Conservation (phyloP, 768 basidiomycete species). For the Heimioporus sp. region DNA sequence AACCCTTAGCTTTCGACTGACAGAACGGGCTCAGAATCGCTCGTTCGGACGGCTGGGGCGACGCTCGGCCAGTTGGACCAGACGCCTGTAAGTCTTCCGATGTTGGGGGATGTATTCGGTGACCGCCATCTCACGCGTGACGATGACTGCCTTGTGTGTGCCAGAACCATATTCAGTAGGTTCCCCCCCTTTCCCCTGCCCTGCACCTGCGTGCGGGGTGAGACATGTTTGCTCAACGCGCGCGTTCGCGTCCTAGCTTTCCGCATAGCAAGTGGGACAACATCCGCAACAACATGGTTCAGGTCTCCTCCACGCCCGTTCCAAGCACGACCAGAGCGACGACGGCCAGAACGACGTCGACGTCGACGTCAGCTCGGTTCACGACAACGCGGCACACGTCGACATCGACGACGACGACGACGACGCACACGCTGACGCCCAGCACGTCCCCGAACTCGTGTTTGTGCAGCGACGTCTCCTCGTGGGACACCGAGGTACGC, state of each 20-base stretch:
- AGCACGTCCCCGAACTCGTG: conserved; percentile 23
- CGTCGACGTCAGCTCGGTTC: neutral
- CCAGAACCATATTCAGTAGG: conserved; percentile 61
- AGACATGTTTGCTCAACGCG: neutral
- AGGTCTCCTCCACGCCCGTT: conserved; percentile 5
- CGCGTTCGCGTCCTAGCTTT: conserved; percentile 37
- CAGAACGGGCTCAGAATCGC: conserved; percentile 55
- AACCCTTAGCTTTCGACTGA: conserved; percentile 50
- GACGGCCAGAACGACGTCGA: neutral
- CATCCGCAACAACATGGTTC: conserved; percentile 64
- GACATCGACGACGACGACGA: no score
- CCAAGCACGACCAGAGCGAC: conserved; percentile 21
- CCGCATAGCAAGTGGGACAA: conserved; percentile 74
- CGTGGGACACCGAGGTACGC: conserved; percentile 39
- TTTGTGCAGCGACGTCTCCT: conserved; percentile 39
- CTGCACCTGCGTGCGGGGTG: neutral
- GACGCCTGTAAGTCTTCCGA: conserved; percentile 36
- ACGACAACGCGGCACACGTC: neutral
- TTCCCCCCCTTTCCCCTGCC: neutral
- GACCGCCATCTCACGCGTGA: neutral
- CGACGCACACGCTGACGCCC: conserved; percentile 13
- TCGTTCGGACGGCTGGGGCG: conserved; percentile 48
- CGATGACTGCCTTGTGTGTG: neutral
- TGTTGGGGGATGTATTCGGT: no score
- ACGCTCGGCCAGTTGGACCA: conserved; percentile 55